These are phyloP conservation scores for Bretziella fagacearum DNA, from an alignment of 2,329 filamentous ascomycete genomes.

Conservation along the genomic window DNA sequence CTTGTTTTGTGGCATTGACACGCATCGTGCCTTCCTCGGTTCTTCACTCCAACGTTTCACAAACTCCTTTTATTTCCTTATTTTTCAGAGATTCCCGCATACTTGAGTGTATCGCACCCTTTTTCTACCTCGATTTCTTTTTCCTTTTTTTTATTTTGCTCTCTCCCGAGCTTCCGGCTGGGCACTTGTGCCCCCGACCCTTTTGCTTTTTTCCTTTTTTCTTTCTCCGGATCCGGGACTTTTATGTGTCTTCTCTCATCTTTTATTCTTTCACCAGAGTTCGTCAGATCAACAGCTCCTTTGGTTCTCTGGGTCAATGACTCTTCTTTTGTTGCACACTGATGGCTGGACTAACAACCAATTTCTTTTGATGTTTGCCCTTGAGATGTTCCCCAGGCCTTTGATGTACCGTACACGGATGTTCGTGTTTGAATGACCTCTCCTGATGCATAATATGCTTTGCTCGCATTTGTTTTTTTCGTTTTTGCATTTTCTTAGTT, in stretches of 20 bases:
- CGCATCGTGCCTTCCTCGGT: background rate
- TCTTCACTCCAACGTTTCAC: background rate
- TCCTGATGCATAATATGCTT: background rate
- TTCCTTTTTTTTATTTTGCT: background rate
- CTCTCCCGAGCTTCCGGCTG: background rate
- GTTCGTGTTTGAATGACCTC: conserved; percentile 1
- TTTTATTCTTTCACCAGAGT: no score
- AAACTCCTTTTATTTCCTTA: background rate
- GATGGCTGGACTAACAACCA: conserved; percentile 2
- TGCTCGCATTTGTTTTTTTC: background rate
- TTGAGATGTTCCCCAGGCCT: background rate
- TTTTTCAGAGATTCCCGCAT: conserved; percentile 4
- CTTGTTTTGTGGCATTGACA: background rate
- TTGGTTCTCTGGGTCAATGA: background rate
- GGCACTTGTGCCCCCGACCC: no score
- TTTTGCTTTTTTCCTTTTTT: no score
- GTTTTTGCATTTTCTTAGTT: background rate
- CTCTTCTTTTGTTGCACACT: background rate
- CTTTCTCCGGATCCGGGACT: no score
- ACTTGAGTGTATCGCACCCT: conserved; percentile 7
- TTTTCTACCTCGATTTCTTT: background rate
- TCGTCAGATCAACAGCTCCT: background rate
- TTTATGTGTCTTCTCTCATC: no score
- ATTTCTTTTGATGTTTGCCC: background rate
- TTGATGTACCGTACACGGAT: conserved; percentile 3